Evolutionary conservation across 352 stramenopile species (phyloP), one percentile per base, ranked within the genome.

Genomic region (Phytophthora lateralis): DNA sequence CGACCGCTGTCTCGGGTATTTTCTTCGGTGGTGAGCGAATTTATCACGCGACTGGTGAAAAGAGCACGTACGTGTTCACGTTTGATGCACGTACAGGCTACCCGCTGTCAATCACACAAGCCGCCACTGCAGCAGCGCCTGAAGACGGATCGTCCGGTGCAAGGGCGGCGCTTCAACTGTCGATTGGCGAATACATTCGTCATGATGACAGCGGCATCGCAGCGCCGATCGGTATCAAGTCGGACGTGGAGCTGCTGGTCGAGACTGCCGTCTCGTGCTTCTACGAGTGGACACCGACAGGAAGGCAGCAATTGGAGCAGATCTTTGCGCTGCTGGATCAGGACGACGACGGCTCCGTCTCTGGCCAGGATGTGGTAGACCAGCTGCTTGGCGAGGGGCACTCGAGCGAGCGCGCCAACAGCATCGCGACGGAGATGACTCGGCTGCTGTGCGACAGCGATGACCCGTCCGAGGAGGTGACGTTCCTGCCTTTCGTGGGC

Each of bases 241-340:
- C 77, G 43, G 75, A 87, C 29, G 73, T 85, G 21, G 75, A 86
- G 55, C 42, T 88, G 37, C 71, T 82, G 55, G 57, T 84, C 7
- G 75, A 83, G 43, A 70, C 68, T 21, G 75, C 77, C 12, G 73
- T 80, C 65, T 41, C 45, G 30, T 78, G 73, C 60, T 84, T 73
- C 54, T 72, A 64, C 44, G 59, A 82, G 37, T 86, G 77, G 77
- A 69, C 60, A 11, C 35, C 48, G 29, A 21, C 52, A n/a, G 69
- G 63, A 2, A 63, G 80, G 21, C 63, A 72, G 32, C 65, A 67
- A 18, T 20, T 84, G n/a, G 62, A 65, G 46, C 47, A 52, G 35
- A 50, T 80, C 26, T 87, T 88, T 55, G 64, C 75, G 30, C 37
- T 66, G 20, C 73, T 86, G 10, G 78, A 87, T 51, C 70, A 63